Evolutionary conservation across 495 filamentous ascomycete species (phyloP).

Genomic region (Cercophora newfieldiana): DNA sequence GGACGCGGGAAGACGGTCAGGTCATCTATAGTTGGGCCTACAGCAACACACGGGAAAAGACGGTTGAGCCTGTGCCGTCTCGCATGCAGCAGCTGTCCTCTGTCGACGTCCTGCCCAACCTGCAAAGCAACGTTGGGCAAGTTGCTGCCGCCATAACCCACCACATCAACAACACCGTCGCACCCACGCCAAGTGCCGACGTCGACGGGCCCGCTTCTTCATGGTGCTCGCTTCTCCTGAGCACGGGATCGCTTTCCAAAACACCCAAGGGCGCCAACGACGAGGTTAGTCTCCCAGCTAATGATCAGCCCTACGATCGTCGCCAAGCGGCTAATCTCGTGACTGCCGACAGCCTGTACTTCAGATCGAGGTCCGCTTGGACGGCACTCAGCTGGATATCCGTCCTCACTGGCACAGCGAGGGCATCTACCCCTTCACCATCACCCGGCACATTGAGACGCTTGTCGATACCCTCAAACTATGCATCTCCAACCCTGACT

Average conservation of each 20-base stretch:
- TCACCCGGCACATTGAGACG: constrained; percentile 18
- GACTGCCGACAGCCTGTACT: constrained; percentile 2
- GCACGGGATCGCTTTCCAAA: constrained; percentile 13
- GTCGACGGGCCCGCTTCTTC: neutral
- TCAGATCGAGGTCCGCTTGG: constrained; percentile 12
- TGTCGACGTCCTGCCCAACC: neutral
- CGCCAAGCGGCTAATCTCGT: neutral
- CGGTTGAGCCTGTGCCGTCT: neutral
- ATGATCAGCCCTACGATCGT: neutral
- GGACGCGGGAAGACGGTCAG: constrained; percentile 39
- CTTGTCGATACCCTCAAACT: constrained; percentile 19
- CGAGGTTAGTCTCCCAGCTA: constrained; percentile 5
- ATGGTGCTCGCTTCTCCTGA: constrained; percentile 17
- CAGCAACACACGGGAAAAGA: constrained; percentile 9
- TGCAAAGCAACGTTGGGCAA: constrained; percentile 10
- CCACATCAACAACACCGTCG: neutral
- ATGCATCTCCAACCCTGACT: neutral
- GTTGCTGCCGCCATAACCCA: constrained; percentile 6
- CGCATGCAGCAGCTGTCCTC: neutral
- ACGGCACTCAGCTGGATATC: neutral
- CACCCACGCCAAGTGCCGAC: neutral
- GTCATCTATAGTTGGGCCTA: constrained; percentile 43
- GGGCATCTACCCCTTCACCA: constrained; percentile 16
- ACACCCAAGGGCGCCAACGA: neutral
- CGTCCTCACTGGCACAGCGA: constrained; percentile 15